Percentiles rank a stretch among this genome's conserved stretches.
Evolutionary conservation across 345 rosid species (phyloP).

Genomic region (Hirschfeldia incana): DNA sequence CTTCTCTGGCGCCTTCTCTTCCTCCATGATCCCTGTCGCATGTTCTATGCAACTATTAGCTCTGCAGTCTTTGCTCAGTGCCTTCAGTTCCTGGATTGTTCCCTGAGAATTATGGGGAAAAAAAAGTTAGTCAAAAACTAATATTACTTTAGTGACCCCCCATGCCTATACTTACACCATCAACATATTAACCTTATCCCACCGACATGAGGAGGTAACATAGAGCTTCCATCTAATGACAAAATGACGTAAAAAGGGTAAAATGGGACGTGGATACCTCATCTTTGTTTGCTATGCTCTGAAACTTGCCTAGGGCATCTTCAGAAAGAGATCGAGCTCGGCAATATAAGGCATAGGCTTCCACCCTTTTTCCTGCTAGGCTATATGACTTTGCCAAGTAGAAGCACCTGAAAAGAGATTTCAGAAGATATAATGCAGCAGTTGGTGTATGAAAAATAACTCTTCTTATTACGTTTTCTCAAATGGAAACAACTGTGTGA

Average conservation of each 20-base stretch:
- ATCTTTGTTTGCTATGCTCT: slow-evolving; percentile 43
- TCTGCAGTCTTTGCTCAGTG: slow-evolving; percentile 68
- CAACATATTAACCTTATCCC: background rate
- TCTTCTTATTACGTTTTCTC: background rate
- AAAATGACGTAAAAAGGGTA: background rate
- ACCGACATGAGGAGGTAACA: slow-evolving; percentile 4
- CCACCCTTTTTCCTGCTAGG: slow-evolving; percentile 84
- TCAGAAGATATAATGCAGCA: slow-evolving; percentile 1
- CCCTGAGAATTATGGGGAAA: slow-evolving; percentile 39
- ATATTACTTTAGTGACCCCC: background rate
- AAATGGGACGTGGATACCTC: slow-evolving; percentile 44
- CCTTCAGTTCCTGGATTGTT: slow-evolving; percentile 60
- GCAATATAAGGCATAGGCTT: slow-evolving; percentile 75
- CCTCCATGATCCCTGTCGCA: slow-evolving; percentile 81
- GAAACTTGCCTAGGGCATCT: slow-evolving; percentile 61
- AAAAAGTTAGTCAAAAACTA: background rate
- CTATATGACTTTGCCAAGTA: slow-evolving; percentile 90
- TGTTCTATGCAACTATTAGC: slow-evolving; percentile 91
- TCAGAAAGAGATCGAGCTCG: slow-evolving; percentile 81
- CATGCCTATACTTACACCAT: background rate
- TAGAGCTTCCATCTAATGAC: slow-evolving; percentile 6
- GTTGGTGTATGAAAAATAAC: background rate
- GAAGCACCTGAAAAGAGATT: slow-evolving; percentile 71
- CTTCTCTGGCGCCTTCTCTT: slow-evolving; percentile 73
- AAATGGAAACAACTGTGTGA: background rate